Evolutionary conservation across 2,329 filamentous ascomycete genomes (phyloP).

Genomic region (Zymoseptoria ardabiliae): DNA sequence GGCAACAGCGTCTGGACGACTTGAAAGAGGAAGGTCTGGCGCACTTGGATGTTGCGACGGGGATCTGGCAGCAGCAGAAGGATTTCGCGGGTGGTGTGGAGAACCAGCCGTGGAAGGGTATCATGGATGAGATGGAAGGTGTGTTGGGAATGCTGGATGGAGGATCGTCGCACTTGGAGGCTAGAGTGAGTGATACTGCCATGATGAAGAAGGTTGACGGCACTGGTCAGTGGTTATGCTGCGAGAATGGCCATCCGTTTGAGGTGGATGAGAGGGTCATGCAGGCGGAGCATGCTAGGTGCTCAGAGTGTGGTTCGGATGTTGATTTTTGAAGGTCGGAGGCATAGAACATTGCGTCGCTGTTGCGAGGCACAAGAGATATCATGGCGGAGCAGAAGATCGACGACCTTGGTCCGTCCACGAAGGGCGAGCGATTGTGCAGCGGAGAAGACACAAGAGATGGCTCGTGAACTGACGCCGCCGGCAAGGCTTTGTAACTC

Average conservation of each 20-base stretch:
- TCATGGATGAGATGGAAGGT: conserved; percentile 41
- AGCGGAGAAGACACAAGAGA: background rate
- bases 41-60: conserved; percentile 22
- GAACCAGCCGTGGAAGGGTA: conserved; percentile 2
- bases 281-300: conserved; percentile 54
- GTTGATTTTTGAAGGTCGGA: conserved; percentile 46
- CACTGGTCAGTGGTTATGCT: conserved; percentile 56
- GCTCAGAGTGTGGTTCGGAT: conserved; percentile 53
- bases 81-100: background rate
- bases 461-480: background rate
- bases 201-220: conserved; percentile 40
- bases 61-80: conserved; percentile 17
- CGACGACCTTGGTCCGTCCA: background rate
- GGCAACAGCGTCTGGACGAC: background rate
- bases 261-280: conserved; percentile 38
- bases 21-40: conserved; percentile 16
- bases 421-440: background rate
- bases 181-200: conserved; percentile 41
- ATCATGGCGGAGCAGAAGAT: too few relatives aligned
- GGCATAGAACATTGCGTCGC: too few relatives aligned
- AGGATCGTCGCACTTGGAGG: conserved; percentile 39
- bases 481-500: background rate
- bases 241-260: conserved; percentile 48
- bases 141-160: conserved; percentile 41
- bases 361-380: too few relatives aligned